These are phyloP conservation scores for Saccharomycopsis fermentans DNA, from an alignment of 805 yeast genomes.

Conservation along the genomic window DNA sequence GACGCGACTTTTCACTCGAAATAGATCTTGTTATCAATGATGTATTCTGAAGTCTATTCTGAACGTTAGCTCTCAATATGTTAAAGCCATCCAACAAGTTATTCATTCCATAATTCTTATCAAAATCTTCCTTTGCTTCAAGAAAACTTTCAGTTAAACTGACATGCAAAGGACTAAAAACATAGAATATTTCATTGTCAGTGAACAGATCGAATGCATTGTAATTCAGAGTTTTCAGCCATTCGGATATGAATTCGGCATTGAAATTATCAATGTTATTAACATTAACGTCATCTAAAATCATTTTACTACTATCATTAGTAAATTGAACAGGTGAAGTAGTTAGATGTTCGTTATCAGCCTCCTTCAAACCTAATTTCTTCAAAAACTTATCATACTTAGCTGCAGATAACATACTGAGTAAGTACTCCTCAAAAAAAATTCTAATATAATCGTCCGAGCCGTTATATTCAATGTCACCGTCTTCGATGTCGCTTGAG, in stretches of 20 bases:
- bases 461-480: constrained; percentile 40
- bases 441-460: constrained; percentile 83
- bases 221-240: constrained; percentile 49
- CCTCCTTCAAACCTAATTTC: constrained; percentile 29
- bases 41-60: constrained; percentile 8
- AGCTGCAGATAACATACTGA: constrained; percentile 61
- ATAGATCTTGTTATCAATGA: constrained; percentile 1
- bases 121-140: constrained; percentile 12
- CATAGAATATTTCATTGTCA: constrained; percentile 61
- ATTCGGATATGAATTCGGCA: constrained; percentile 35
- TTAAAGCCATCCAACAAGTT: constrained; percentile 16
- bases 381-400: constrained; percentile 54
- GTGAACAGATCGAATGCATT: constrained; percentile 44
- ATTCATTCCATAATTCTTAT: constrained; percentile 1
- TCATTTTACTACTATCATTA: constrained; percentile 10
- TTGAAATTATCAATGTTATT: constrained; percentile 35
- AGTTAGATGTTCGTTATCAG: constrained; percentile 25
- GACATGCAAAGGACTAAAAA: constrained; percentile 38
- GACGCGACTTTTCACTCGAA: not conserved
- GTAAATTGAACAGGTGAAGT: constrained; percentile 18
- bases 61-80: constrained; percentile 14
- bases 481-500: constrained; percentile 28
- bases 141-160: constrained; percentile 18
- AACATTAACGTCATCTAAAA: constrained; percentile 22
- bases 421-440: constrained; percentile 83